phyloP scores from a whole-genome alignment of 78 protist genomes.

The Isochrysis galbana region DNA sequence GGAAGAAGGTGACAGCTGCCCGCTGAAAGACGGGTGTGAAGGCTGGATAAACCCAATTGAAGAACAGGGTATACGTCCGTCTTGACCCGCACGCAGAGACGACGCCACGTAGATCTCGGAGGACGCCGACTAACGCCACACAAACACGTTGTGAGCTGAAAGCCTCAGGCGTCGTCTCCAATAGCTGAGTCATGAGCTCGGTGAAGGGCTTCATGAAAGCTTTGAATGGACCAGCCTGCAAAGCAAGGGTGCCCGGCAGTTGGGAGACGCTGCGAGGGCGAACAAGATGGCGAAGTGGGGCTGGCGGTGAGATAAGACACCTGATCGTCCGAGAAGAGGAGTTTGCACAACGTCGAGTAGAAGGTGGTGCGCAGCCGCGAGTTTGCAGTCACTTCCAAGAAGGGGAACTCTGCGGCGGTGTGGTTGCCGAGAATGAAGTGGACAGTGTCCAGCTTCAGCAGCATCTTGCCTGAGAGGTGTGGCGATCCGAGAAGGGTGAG shows the following conservation, averaged over 20 bases:
- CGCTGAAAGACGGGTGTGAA: conserved; percentile 9
- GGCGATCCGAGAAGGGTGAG: too few relatives aligned
- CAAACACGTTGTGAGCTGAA: background rate
- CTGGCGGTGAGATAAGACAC: too few relatives aligned
- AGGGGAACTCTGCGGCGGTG: conserved; percentile 11
- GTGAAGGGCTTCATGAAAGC: conserved; percentile 5
- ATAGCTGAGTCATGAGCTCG: background rate
- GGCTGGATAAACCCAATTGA: conserved; percentile 8
- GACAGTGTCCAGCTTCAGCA: conserved; percentile 1
- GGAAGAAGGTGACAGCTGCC: background rate
- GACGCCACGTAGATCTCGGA: conserved; percentile 35
- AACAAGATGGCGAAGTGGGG: too few relatives aligned
- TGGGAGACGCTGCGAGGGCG: too few relatives aligned
- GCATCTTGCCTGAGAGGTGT: background rate
- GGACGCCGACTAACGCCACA: background rate
- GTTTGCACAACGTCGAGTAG: background rate
- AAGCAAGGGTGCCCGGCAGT: too few relatives aligned
- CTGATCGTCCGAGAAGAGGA: conserved; percentile 15
- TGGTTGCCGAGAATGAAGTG: background rate
- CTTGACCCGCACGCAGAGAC: background rate
- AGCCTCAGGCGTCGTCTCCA: background rate
- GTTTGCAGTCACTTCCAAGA: background rate
- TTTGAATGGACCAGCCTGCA: background rate
- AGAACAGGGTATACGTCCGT: background rate
- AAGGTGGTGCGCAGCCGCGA: background rate